Evolutionary conservation across 2,329 filamentous ascomycete species (phyloP).

Genomic region (Alternaria gaisen): DNA sequence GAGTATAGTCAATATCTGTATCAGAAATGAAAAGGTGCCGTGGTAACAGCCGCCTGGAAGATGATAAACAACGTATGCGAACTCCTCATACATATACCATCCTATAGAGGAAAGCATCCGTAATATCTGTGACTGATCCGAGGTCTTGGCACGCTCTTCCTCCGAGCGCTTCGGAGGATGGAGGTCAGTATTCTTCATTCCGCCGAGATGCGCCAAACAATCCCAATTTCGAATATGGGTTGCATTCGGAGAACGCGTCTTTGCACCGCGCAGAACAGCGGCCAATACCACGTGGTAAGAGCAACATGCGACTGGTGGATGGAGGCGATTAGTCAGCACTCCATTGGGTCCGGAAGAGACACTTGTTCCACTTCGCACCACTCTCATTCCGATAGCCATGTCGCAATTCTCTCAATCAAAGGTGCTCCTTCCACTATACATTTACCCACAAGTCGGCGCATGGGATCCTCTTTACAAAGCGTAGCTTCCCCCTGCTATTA

Average conservation of each 20-base stretch:
- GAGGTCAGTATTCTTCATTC: neutral
- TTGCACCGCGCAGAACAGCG: neutral
- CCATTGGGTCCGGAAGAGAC: neutral
- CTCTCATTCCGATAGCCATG: neutral
- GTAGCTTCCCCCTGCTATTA: conserved; percentile 37
- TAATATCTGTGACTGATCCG: neutral
- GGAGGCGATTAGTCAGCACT: conserved; percentile 12
- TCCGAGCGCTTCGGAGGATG: neutral
- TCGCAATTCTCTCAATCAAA: conserved; percentile 24
- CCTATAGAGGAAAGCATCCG: neutral
- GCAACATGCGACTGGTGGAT: neutral
- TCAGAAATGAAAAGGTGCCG: neutral
- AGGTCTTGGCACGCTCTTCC: neutral
- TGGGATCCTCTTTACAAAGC: conserved; percentile 60
- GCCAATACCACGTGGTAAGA: neutral
- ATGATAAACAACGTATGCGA: neutral
- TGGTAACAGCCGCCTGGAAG: neutral
- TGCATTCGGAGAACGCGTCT: neutral
- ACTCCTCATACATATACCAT: neutral
- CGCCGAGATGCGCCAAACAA: neutral
- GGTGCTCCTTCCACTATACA: conserved; percentile 60
- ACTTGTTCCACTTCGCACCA: neutral
- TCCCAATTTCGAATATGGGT: neutral
- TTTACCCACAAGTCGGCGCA: conserved; percentile 58
- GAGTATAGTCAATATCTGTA: neutral